Evolutionary conservation across 352 stramenopile species (phyloP).

Genomic region (Globisporangium viniferum): DNA sequence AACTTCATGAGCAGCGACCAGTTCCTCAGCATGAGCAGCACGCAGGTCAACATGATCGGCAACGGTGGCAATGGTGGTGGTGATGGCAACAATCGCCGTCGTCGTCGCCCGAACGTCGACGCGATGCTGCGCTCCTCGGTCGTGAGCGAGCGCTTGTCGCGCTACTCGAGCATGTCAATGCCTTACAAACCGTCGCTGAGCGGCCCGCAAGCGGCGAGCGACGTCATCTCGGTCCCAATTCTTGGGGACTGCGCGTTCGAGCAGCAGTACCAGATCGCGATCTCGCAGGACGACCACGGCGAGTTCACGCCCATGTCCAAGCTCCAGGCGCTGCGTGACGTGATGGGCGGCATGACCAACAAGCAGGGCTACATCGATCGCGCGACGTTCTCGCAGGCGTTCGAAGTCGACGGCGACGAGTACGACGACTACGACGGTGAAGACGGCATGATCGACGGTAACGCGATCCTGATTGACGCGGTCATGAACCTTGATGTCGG

Average conservation of each 20-base stretch:
- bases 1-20: constrained; percentile 65
- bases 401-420: constrained; percentile 55
- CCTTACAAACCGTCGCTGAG: constrained; percentile 46
- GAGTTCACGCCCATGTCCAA: constrained; percentile 51
- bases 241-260: constrained; percentile 67
- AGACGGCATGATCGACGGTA: constrained; percentile 61
- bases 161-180: constrained; percentile 44
- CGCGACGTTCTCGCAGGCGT: constrained; percentile 71
- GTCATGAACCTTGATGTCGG: constrained; percentile 74
- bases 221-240: constrained; percentile 61
- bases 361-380: constrained; percentile 66
- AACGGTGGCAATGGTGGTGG: constrained; percentile 2
- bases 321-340: constrained; percentile 64
- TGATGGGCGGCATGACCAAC: constrained; percentile 69
- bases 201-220: constrained; percentile 26
- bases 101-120: constrained; percentile 56
- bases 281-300: constrained; percentile 49
- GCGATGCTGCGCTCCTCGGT: constrained; percentile 66
- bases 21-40: constrained; percentile 41
- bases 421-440: constrained; percentile 54
- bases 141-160: constrained; percentile 48
- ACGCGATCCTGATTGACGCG: constrained; percentile 79
- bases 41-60: constrained; percentile 31
- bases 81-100: constrained; percentile 34
- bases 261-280: constrained; percentile 60